phyloP scores from a whole-genome alignment of 331 rosid genomes.

The Telfairia occidentalis region DNA sequence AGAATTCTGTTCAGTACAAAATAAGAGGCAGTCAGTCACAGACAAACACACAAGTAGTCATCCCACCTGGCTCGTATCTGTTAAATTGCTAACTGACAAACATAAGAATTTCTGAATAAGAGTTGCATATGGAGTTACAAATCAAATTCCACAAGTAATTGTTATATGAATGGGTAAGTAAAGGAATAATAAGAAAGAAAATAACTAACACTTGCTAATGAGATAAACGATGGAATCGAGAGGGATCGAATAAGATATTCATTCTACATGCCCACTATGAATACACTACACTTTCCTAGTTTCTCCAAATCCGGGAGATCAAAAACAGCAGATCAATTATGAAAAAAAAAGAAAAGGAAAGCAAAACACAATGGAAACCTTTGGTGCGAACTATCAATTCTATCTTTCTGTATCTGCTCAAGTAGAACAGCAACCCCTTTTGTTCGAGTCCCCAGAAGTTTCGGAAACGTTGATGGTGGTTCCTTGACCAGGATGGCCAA shows the following conservation, averaged over 20 bases:
- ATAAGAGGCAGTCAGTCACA: neutral
- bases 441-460: constrained; percentile 45
- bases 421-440: constrained; percentile 83
- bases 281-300: constrained; percentile 8
- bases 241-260: neutral
- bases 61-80: neutral
- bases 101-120: neutral
- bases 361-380: constrained; percentile 7
- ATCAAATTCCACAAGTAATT: neutral
- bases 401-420: constrained; percentile 23
- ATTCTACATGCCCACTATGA: neutral
- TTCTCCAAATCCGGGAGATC: constrained; percentile 11
- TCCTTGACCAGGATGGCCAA: constrained; percentile 77
- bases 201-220: neutral
- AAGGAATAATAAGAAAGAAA: neutral
- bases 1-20: neutral
- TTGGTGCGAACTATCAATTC: constrained; percentile 20
- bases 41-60: neutral
- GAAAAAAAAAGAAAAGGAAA: constrained; percentile 11
- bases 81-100: neutral
- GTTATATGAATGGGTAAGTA: constrained; percentile 8
- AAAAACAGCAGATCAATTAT: constrained; percentile 5
- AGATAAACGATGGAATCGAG: neutral
- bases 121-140: neutral
- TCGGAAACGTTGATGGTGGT: constrained; percentile 82